Percentiles rank a stretch among this genome's conserved stretches.
phyloP scores from a whole-genome alignment of 2,329 filamentous ascomycete species.

The Bipolaris victoriae region DNA sequence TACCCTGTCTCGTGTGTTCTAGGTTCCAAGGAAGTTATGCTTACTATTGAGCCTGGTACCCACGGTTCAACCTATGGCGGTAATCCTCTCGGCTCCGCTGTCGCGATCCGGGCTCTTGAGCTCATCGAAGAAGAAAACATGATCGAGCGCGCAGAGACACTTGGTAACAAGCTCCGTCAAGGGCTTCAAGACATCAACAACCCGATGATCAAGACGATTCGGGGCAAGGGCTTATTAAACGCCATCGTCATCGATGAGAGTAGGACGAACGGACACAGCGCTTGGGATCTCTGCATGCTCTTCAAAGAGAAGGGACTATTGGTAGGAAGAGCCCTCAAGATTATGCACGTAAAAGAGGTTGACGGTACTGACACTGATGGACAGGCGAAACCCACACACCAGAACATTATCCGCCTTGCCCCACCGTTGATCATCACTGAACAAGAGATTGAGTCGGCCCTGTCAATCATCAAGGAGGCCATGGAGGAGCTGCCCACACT shows the following conservation, averaged over 20 bases:
- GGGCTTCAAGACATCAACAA: slow-evolving; percentile 76
- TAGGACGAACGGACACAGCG: slow-evolving; percentile 81
- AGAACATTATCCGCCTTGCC: slow-evolving; percentile 98
- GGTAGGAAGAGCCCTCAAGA: slow-evolving; percentile 64
- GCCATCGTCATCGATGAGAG: slow-evolving; percentile 94
- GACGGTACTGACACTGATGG: slow-evolving; percentile 33
- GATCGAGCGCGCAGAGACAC: slow-evolving; percentile 77
- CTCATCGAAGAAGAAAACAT: slow-evolving; percentile 91
- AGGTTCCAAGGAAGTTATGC: slow-evolving; percentile 87
- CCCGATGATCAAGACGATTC: slow-evolving; percentile 79
- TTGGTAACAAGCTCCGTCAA: slow-evolving; percentile 84
- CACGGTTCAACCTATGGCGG: slow-evolving; percentile 99
- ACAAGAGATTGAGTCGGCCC: slow-evolving; percentile 76
- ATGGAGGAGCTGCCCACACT: slow-evolving; percentile 78
- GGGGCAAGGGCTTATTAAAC: slow-evolving; percentile 93
- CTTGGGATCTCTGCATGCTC: slow-evolving; percentile 95
- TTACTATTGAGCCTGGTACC: slow-evolving; percentile 93
- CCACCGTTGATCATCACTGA: slow-evolving; percentile 94
- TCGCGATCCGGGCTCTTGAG: slow-evolving; percentile 93
- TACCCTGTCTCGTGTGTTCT: slow-evolving; percentile 97
- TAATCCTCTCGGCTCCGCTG: slow-evolving; percentile 92
- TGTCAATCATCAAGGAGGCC: slow-evolving; percentile 81
- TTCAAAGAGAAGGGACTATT: slow-evolving; percentile 94
- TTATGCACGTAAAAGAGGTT: slow-evolving; percentile 43
- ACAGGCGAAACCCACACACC: slow-evolving; percentile 96